A percentile compares a stretch with the other conserved stretches of the same genome.
phyloP scores from a whole-genome alignment of 2,329 filamentous ascomycete species.

The Nigrograna mackinnonii region DNA sequence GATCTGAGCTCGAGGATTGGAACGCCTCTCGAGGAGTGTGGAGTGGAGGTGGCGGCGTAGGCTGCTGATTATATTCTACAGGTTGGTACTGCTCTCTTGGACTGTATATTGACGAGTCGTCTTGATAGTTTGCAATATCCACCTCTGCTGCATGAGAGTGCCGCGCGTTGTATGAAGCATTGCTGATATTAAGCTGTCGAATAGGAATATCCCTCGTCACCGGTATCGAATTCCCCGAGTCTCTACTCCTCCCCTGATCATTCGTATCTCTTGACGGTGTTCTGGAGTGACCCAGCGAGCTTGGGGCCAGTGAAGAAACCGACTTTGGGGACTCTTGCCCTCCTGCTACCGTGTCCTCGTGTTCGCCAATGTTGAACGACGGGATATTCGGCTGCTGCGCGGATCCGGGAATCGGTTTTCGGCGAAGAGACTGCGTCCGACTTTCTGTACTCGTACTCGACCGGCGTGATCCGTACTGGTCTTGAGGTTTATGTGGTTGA shows the following conservation, averaged over 20 bases:
- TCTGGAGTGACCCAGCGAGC: constrained; percentile 38
- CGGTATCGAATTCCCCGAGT: constrained; percentile 26
- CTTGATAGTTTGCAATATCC: constrained; percentile 28
- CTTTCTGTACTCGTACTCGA: constrained; percentile 22
- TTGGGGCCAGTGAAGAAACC: constrained; percentile 33
- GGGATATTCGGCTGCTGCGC: constrained; percentile 22
- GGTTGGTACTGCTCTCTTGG: constrained; percentile 23
- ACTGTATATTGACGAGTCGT: constrained; percentile 22
- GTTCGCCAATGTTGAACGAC: constrained; percentile 35
- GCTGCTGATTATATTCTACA: not conserved
- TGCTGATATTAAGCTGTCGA: constrained; percentile 36
- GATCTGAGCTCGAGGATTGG: constrained; percentile 25
- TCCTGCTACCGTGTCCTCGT: constrained; percentile 28
- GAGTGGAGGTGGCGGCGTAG: constrained; percentile 24
- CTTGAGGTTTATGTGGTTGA: constrained; percentile 10
- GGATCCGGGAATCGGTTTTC: constrained; percentile 23
- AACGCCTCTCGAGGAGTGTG: constrained; percentile 26
- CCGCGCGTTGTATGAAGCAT: constrained; percentile 31
- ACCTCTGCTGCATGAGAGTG: constrained; percentile 36
- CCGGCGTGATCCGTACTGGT: constrained; percentile 13
- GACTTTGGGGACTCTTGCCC: constrained; percentile 38
- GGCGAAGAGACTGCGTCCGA: constrained; percentile 22
- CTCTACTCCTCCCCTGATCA: constrained; percentile 23
- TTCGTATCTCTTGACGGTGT: constrained; percentile 38
- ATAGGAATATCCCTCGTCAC: constrained; percentile 37